Conservation (phyloP, 2,329 filamentous ascomycete species). For the Apiospora marii region DNA sequence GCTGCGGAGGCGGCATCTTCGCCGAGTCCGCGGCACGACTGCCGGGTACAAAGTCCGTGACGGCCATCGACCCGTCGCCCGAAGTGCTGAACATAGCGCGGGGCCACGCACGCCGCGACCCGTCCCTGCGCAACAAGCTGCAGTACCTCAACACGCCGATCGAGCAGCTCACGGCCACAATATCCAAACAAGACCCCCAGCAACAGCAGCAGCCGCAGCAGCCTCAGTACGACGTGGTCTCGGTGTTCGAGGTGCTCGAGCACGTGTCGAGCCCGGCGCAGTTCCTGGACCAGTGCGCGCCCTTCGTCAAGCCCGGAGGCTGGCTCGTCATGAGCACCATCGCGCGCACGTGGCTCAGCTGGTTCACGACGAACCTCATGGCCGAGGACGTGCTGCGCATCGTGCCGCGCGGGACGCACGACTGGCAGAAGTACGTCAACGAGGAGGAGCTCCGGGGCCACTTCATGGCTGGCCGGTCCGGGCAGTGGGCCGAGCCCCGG, state of each 20-base stretch:
- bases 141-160: conserved; percentile 79
- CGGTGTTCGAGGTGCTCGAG: conserved; percentile 93
- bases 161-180: conserved; percentile 67
- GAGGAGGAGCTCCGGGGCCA: conserved; percentile 74
- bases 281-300: conserved; percentile 76
- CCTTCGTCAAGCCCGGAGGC: conserved; percentile 86
- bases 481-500: conserved; percentile 64
- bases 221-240: conserved; percentile 76
- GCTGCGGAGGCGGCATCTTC: conserved; percentile 96
- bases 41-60: conserved; percentile 67
- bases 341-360: conserved; percentile 86
- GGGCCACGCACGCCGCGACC: conserved; percentile 78
- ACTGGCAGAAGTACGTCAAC: conserved; percentile 97
- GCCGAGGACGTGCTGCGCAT: conserved; percentile 89
- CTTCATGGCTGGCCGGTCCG: conserved; percentile 55
- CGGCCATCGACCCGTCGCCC: conserved; percentile 79
- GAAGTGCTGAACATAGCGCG: conserved; percentile 79
- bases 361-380: conserved; percentile 89
- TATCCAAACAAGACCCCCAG: conserved; percentile 42
- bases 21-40: conserved; percentile 84
- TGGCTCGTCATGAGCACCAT: conserved; percentile 96
- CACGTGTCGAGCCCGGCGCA: conserved; percentile 80
- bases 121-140: conserved; percentile 68
- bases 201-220: background rate
- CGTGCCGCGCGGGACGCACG: conserved; percentile 91